Percentiles rank a stretch among this genome's conserved stretches.
phyloP scores from a whole-genome alignment of 73 alveolate genomes.

The Durusdinium trenchii region DNA sequence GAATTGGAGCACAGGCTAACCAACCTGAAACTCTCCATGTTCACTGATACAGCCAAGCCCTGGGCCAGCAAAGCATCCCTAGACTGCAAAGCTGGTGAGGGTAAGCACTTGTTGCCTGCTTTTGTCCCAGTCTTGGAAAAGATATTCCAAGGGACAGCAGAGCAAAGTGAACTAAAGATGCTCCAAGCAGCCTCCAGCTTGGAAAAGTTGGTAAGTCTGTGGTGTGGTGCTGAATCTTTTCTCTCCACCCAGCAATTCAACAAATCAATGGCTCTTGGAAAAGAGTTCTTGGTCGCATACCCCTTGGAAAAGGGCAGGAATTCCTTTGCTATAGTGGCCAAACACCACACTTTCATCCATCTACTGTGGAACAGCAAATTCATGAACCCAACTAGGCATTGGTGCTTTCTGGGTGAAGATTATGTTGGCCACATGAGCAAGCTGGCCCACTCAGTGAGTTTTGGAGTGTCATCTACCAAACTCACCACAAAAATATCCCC shows the following conservation, averaged over 20 bases:
- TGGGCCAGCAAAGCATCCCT: constrained; percentile 20
- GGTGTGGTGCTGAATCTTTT: not conserved
- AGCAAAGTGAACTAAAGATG: not conserved
- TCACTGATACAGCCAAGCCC: not conserved
- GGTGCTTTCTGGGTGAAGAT: constrained; percentile 2
- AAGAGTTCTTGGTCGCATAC: constrained; percentile 9
- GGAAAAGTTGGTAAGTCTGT: constrained; percentile 46
- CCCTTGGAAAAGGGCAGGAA: constrained; percentile 14
- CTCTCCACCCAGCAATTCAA: not conserved
- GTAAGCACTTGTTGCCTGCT: constrained; percentile 34
- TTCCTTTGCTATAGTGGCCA: not conserved
- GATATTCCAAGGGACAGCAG: not conserved
- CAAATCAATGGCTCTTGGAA: constrained; percentile 18
- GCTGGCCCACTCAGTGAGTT: not conserved
- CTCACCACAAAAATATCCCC: not conserved
- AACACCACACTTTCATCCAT: constrained; percentile 16
- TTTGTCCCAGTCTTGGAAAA: constrained; percentile 41
- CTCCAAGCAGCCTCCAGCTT: constrained; percentile 34
- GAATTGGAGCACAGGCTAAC: not conserved
- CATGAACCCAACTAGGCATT: not conserved
- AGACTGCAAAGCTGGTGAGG: constrained; percentile 24
- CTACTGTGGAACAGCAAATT: not conserved
- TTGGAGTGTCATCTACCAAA: too few relatives aligned
- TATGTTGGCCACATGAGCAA: not conserved
- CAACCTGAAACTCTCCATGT: constrained; percentile 27